Evolutionary conservation across 2,329 filamentous ascomycete genomes (phyloP), one percentile per base, ranked within the genome.

Genomic region (Aspergillus transmontanensis): DNA sequence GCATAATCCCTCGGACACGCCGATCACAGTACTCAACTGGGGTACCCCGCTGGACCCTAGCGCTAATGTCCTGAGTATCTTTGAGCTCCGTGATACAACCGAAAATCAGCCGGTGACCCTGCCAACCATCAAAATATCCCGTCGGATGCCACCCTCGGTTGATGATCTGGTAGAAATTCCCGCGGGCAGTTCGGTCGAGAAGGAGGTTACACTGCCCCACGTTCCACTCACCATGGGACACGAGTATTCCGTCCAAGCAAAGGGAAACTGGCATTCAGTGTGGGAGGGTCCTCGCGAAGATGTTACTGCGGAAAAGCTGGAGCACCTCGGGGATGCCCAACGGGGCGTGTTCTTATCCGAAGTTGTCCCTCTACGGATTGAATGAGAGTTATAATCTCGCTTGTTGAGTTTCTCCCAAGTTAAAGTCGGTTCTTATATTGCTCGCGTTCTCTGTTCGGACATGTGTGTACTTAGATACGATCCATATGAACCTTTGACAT

Each of bases 1-100:
- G 23, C 60, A 68, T 30, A 80, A 79, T 46, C 63, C 67, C 1
- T 69, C 72, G 0, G 55, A 69, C 5, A 56, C 68, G 2, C 60
- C 72, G 16, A 60, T 79, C 16, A 79, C 73, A 0, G 50, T 81
- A 6, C 67, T 81, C 4, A 72, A 67, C 63, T 81, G 78, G 78
- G 73, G 70, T 3, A 77, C 71, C 6, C 78, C 77, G 1, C 68
- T 80, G 4, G 79, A 80, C 57, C 63, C 69, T 7, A 66, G 64
- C 7, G 76, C 76, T 6, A 67, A 67, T 23, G 59, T 73, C 6
- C 67, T 77, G n/a, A 72, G 74, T 7, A 58, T 77, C 19, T 77
- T 77, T 51, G 60, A 71, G 14, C 59, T 76, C 7, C 66, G 59
- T 39, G 73, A 78, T 57, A 64, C 62, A 36, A 63, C 65, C 19